Base-by-base conservation (phyloP, 345 rosid genomes). In the Eucalyptus marginata region DNA sequence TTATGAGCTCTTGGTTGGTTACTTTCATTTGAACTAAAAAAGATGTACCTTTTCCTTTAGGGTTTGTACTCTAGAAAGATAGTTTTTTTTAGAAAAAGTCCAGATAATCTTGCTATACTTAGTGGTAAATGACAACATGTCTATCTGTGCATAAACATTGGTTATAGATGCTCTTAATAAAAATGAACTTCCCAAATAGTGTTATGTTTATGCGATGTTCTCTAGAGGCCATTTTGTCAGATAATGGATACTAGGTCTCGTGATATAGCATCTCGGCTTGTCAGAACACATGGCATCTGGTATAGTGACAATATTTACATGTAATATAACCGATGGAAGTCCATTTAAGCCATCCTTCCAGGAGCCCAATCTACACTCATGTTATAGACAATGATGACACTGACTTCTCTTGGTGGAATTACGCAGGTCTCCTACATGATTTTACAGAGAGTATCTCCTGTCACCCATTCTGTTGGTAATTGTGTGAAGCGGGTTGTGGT, bases 401-500 rank as follows among this genome's bases (percentile, higher is more conserved):
- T 90, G 90, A 88, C 87, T 89, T 27, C 44, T 47, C 31, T 43
- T 27, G 87, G 86, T 85, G n/a, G 54, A 86, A 92, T 29, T 22
- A 25, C 89, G 92, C 94, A 98, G 99, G 99, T 98, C 87, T 96
- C 99, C 2, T 98, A 97, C 87, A 96, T 98, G 99, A 97, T 98
- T 86, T 88, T 98, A 90, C 95, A 96, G 90, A 96, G 99, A 91
- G 99, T 97, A 90, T 97, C 99, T 88, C 99, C 99, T 13, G 99
- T 98, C 87, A 95, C 97, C 54, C 99, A 98, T 93, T 98, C 99
- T 3, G 99, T 98, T 24, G 99, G 99, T 86, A 98, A 98, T 90
- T 98, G 99, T 51, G 99, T 98, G 93, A 98, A 98, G 96, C 95
- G 99, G 85, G 99, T 98, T 83, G 99, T 96, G 87, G 99, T 98